Base-by-base conservation (phyloP, 192 early-diverging fungal species). In the Coemansia sp. region DNA sequence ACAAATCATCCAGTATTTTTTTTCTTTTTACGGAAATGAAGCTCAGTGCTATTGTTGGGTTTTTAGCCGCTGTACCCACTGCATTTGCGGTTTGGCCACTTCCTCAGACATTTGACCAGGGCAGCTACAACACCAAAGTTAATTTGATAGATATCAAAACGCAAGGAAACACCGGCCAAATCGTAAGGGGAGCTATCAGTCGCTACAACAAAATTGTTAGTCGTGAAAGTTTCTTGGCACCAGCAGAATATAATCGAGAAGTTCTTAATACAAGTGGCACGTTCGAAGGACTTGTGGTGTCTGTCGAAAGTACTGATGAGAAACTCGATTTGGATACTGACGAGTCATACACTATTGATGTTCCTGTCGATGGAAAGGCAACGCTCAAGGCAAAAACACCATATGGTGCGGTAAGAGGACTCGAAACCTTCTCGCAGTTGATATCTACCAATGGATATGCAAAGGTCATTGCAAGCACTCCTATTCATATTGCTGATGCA, bases 391-490 rank as follows among this genome's bases (percentile, higher is more conserved):
- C 92, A 39, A 72, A 78, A 53, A 87, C 85, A 7, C 75, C 84
- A 53, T 87, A 85, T 51, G 92, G 92, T 33, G 92, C 86, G 29
- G 63, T 92, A 27, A 87, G 88, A 42, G 90, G 82, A 20, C 82
- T 92, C 8, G 88, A 89, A 75, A 91, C 90, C 20, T 85, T 92
- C 60, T 83, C 85, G 20, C 92, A 93, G 70, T 61, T 93, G 20
- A 60, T 90, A 55, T 75, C 84, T 23, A 61, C 71, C 54, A 82
- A 88, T 50, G 79, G 76, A 8, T 46, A 83, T 29, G 52, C 66
- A 42, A 78, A 75, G 63, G 68, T 80, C 32, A 84, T 90, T n/a
- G 78, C 74, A 59, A 76, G 87, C 56, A 84, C 87, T 20, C 83
- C 83, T 5, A 82, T 88, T 52, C 63, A 82, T 24, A 90, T 91